Evolutionary conservation across 2,329 filamentous ascomycete genomes (phyloP).

Genomic region (Macrophomina tecta): DNA sequence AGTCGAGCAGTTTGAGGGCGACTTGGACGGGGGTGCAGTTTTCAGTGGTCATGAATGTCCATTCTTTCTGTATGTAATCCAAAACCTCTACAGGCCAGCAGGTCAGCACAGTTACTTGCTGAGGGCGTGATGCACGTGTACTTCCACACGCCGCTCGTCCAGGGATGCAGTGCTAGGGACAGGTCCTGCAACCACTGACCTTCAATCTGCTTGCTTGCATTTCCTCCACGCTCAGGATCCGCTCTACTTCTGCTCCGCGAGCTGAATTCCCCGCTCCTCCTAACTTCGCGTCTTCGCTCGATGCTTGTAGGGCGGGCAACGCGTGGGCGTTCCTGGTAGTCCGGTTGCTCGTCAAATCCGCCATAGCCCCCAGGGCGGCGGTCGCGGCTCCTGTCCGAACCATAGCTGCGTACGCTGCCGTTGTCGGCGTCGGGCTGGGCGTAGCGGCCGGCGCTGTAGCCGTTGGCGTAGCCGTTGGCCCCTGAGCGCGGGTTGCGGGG

Average conservation of each 20-base stretch:
- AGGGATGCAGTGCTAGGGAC: not conserved
- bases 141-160: not conserved
- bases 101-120: conserved; percentile 25
- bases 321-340: conserved; percentile 34
- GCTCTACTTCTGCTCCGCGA: conserved; percentile 15
- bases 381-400: conserved; percentile 33
- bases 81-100: conserved; percentile 62
- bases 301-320: conserved; percentile 47
- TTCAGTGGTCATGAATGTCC: conserved; percentile 88
- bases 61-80: conserved; percentile 83
- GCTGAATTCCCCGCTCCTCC: conserved; percentile 45
- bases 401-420: conserved; percentile 33
- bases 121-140: not conserved
- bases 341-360: conserved; percentile 35
- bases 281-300: conserved; percentile 49
- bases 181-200: conserved; percentile 35
- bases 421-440: conserved; percentile 39
- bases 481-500: conserved; percentile 39
- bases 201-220: conserved; percentile 42
- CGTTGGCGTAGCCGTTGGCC: conserved; percentile 48
- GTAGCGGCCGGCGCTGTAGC: conserved; percentile 41
- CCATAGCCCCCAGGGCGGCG: conserved; percentile 49
- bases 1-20: conserved; percentile 92
- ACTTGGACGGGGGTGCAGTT: conserved; percentile 93
- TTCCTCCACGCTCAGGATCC: conserved; percentile 9